Evolutionary conservation across 345 rosid species (phyloP), one percentile per base, ranked within the genome.

Genomic region (Conringia planisiliqua): DNA sequence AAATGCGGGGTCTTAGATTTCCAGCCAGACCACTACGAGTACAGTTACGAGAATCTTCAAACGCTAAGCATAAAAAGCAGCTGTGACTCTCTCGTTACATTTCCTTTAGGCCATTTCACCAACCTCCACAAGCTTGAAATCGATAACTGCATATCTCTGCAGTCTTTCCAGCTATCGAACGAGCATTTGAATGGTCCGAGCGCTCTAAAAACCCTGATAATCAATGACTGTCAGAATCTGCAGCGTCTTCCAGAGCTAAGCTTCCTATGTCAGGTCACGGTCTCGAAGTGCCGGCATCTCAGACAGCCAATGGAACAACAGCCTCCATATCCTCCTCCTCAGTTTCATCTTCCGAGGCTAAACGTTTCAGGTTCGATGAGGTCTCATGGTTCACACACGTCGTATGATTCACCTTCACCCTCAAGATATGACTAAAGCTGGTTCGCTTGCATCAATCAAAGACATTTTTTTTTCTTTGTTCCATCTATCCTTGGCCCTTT

Each of bases 161-260:
- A 30, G 3, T 51, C 55, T 51, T 22, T 81, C 33, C 51, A 68
- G 47, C 22, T 72, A 7, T 73, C 66, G 3, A 66, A 61, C 12
- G 83, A 75, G 39, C 64, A 62, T 40, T 6, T 4, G 8, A 30
- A 2, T 48, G 66, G 60, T 58, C 70, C 12, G 3, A 40, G 29
- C 50, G 69, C 59, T 44, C 79, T 77, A 10, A 63, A 40, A 33
- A 73, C 8, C 14, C 26, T 81, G 75, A 65, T 56, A 32, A 70
- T 81, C 51, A 73, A 50, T 33, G 76, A 77, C 64, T 81, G 84
- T 44, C 64, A 61, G 71, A 66, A 54, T 54, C 74, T 81, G 50
- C 59, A 54, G 52, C 44, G 20, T 62, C 78, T 71, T 54, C 72
- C 77, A 7, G 79, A 76, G 36, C 38, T 2, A 14, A 48, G 4